Conservation (phyloP, 805 yeast species). For the Candida orba region DNA sequence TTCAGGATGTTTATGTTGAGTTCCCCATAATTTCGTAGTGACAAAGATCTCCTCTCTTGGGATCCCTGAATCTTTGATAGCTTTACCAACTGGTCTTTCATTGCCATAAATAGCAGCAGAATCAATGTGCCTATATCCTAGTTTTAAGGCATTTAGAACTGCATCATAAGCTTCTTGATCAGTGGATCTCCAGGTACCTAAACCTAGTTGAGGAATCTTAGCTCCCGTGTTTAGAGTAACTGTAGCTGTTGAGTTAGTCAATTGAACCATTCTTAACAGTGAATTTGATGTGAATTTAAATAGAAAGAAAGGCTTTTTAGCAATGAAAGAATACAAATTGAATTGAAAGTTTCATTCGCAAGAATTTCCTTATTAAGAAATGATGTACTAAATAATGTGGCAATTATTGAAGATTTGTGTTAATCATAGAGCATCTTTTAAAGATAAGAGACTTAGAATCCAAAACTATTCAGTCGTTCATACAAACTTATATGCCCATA, state of each 20-base stretch:
- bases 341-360: constrained; percentile 7
- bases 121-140: constrained; percentile 60
- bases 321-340: constrained; percentile 10
- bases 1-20: constrained; percentile 36
- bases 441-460: no score
- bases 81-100: constrained; percentile 49
- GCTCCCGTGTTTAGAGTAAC: constrained; percentile 40
- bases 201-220: constrained; percentile 45
- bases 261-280: not conserved
- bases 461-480: no score
- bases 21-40: constrained; percentile 64
- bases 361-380: no score
- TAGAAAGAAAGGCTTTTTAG: no score
- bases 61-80: constrained; percentile 46
- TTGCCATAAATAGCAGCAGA: constrained; percentile 51
- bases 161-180: constrained; percentile 22
- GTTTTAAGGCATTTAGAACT: constrained; percentile 11
- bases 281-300: not conserved
- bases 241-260: constrained; percentile 6
- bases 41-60: constrained; percentile 60
- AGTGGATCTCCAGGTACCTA: constrained; percentile 42
- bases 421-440: no score
- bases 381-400: no score
- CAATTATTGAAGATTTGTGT: no score
- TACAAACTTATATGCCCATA: no score